Evolutionary conservation across 495 filamentous ascomycete species (phyloP).

Genomic region (Talaromyces ruber): DNA sequence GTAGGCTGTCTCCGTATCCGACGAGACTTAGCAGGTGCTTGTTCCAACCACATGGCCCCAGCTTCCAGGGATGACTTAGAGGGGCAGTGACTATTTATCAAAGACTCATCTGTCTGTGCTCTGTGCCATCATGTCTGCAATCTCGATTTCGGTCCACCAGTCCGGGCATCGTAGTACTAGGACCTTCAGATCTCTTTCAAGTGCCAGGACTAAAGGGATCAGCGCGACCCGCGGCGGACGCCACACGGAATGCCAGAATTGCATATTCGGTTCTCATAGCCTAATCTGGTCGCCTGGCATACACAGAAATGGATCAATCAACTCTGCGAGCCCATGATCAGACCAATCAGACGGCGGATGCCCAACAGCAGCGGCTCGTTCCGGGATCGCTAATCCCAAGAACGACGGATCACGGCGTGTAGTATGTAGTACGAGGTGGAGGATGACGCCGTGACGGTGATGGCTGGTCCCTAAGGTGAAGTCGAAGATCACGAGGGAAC

Average conservation of each 20-base stretch:
- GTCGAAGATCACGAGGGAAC: background rate
- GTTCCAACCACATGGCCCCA: background rate
- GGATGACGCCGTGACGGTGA: background rate
- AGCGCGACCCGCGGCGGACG: background rate
- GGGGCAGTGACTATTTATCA: background rate
- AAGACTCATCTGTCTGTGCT: background rate
- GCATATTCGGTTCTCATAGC: background rate
- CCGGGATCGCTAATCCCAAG: background rate
- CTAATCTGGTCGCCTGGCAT: background rate
- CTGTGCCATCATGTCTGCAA: background rate
- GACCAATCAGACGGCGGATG: background rate
- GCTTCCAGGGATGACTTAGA: background rate
- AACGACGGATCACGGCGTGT: background rate
- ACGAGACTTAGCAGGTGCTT: background rate
- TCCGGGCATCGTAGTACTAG: background rate
- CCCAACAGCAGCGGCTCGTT: background rate
- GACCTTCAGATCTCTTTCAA: background rate
- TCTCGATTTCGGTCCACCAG: background rate
- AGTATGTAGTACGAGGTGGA: background rate
- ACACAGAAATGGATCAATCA: conserved; percentile 1
- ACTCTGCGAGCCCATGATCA: background rate
- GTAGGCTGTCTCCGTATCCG: background rate
- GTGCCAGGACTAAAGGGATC: background rate
- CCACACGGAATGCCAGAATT: background rate
- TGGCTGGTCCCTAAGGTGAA: background rate